Evolutionary conservation across 169 alveolate genomes (phyloP), one percentile per base, ranked within the genome.

Genomic region (Plasmodium cynomolgi): DNA sequence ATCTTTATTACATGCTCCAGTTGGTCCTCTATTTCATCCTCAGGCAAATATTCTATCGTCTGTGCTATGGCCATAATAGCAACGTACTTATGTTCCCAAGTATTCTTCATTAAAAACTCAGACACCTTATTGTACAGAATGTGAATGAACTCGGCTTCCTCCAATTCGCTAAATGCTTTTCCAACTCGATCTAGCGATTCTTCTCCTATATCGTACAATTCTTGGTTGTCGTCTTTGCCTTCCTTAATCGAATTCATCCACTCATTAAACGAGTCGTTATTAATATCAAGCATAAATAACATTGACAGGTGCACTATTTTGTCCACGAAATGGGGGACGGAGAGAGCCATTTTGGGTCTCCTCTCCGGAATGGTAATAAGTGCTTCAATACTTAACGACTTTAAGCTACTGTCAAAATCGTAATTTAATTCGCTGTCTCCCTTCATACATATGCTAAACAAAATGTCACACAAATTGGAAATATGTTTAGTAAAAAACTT

Each of bases 41-140:
- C 98, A 50, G 97, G 96, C 74, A 97, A 96, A 84, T 96, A 97
- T 71, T 97, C 98, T 34, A 95, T 96, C 17, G 98, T 97, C 84
- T 97, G 98, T 7, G 98, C 97, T 72, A 97, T 96, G 3, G 98
- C 98, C 98, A 97, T 97, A 31, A 97, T 97, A 11, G 97, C 98
- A 15, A 97, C 98, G 83, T 96, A 97, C 73, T 96, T 96, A 85
- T 97, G 97, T 84, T 96, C 97, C 98, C 98, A 97, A 72, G 96
- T 97, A 62, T 96, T 95, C 56, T 96, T 96, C 94, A 94, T 93
- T 23, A 96, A 92, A 84, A 94, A 96, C 68, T 97, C 98, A 50
- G 97, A 93, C 33, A 97, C 98, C 39, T 92, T 80, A 41, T 96
- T 96, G 71, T 93, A 96, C 74, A 95, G 93, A 84, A 96, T 97